A percentile compares a stretch with the other conserved stretches of the same genome.
Conservation (phyloP, 371 early-diverging fungal species). For the Lichtheimia ornata region DNA sequence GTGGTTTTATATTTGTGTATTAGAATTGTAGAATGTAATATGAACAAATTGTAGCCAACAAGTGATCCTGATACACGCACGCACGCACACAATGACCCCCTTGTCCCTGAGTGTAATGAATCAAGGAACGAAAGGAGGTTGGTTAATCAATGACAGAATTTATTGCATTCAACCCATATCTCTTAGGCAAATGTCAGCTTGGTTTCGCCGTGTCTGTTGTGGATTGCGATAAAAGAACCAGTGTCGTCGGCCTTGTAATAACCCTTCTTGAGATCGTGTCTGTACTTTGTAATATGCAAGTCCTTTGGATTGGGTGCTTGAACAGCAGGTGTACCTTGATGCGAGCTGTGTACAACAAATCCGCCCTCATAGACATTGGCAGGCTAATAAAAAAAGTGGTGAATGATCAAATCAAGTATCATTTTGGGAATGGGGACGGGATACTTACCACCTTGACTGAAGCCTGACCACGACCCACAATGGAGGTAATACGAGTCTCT, state of each 20-base stretch:
- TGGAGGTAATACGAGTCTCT: neutral
- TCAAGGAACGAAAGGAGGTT: no score
- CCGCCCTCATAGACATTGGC: constrained; percentile 19
- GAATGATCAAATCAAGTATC: neutral
- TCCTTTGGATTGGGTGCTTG: constrained; percentile 23
- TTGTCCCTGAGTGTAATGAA: no score
- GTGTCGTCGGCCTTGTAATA: constrained; percentile 25
- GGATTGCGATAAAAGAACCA: constrained; percentile 11
- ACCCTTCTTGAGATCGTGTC: constrained; percentile 20
- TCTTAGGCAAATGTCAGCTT: constrained; percentile 18
- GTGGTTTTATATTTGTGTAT: no score
- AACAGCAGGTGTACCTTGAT: constrained; percentile 13
- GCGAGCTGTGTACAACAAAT: constrained; percentile 15
- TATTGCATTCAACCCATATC: no score
- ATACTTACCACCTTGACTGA: constrained; percentile 1
- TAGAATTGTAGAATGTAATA: no score
- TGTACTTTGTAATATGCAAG: constrained; percentile 22
- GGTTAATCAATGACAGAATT: no score
- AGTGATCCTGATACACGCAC: no score
- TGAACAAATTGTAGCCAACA: no score
- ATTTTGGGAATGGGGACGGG: neutral
- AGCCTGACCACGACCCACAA: constrained; percentile 4
- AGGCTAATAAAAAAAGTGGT: constrained; percentile 9
- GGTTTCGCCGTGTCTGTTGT: constrained; percentile 17
- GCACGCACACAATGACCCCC: no score